Evolutionary conservation across 345 rosid genomes (phyloP).

Genomic region (Populus euphratica): DNA sequence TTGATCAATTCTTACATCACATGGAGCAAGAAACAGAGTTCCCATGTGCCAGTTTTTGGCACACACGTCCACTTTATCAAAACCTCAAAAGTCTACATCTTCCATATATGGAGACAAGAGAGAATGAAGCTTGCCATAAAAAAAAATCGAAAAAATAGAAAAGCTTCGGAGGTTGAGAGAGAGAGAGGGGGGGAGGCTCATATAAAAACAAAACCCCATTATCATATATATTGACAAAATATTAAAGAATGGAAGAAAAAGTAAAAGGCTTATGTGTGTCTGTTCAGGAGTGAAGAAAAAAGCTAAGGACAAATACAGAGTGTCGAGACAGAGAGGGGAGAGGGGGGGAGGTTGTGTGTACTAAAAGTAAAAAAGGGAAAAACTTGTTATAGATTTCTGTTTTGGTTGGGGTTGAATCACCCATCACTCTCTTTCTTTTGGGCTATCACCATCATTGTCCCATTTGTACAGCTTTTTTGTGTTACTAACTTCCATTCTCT

Average conservation of each 20-base stretch:
- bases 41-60: background rate
- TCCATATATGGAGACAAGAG: background rate
- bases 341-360: slow-evolving; percentile 1
- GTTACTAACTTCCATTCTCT: slow-evolving; percentile 12
- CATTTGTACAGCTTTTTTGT: slow-evolving; percentile 23
- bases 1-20: background rate
- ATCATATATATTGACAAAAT: background rate
- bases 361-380: background rate
- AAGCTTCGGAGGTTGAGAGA: background rate
- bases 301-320: slow-evolving; percentile 32
- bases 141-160: slow-evolving; percentile 6
- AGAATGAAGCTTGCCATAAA: background rate
- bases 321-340: slow-evolving; percentile 12
- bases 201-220: background rate
- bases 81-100: slow-evolving; percentile 1
- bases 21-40: background rate
- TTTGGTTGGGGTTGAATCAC: slow-evolving; percentile 18
- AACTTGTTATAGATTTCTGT: slow-evolving; percentile 16
- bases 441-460: slow-evolving; percentile 42
- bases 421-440: slow-evolving; percentile 18
- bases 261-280: slow-evolving; percentile 12
- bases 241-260: background rate
- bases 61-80: background rate
- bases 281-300: slow-evolving; percentile 22
- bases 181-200: background rate